Evolutionary conservation across 306 rosid genomes (phyloP).

Genomic region (Vigna reflexopilosa): DNA sequence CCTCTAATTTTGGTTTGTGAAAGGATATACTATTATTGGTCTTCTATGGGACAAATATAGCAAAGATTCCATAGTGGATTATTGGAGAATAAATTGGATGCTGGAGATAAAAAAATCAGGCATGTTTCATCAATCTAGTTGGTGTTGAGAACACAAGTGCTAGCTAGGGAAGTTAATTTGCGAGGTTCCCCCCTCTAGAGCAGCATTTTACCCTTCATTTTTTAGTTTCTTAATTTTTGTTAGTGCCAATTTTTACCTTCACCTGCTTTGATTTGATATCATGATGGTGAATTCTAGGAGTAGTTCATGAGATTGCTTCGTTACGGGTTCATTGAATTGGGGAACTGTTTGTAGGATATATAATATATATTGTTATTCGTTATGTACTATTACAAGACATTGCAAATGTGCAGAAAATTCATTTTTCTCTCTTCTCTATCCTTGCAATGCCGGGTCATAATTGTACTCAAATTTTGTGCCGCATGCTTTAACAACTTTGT

Average conservation of each 20-base stretch:
- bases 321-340: slow-evolving; percentile 73
- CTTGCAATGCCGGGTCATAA: slow-evolving; percentile 12
- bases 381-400: slow-evolving; percentile 78
- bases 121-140: slow-evolving; percentile 59
- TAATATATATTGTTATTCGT: slow-evolving; percentile 62
- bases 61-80: slow-evolving; percentile 57
- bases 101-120: slow-evolving; percentile 52
- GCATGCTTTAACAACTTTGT: background rate
- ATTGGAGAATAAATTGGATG: slow-evolving; percentile 71
- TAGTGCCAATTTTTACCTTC: slow-evolving; percentile 66
- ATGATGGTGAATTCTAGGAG: slow-evolving; percentile 70
- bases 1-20: slow-evolving; percentile 71
- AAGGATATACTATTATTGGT: slow-evolving; percentile 67
- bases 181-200: slow-evolving; percentile 68
- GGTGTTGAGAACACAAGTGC: slow-evolving; percentile 63
- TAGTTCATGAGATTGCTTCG: slow-evolving; percentile 75
- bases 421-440: slow-evolving; percentile 49
- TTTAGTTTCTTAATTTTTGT: slow-evolving; percentile 65
- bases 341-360: slow-evolving; percentile 77
- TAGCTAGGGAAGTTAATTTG: slow-evolving; percentile 61
- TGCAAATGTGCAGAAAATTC: slow-evolving; percentile 91
- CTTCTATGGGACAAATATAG: slow-evolving; percentile 62
- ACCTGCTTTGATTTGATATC: slow-evolving; percentile 56
- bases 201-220: slow-evolving; percentile 53
- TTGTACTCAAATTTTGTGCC: background rate